Base-by-base conservation (phyloP, 2,329 filamentous ascomycete genomes). In the Magnaporthiopsis rhizophila region DNA sequence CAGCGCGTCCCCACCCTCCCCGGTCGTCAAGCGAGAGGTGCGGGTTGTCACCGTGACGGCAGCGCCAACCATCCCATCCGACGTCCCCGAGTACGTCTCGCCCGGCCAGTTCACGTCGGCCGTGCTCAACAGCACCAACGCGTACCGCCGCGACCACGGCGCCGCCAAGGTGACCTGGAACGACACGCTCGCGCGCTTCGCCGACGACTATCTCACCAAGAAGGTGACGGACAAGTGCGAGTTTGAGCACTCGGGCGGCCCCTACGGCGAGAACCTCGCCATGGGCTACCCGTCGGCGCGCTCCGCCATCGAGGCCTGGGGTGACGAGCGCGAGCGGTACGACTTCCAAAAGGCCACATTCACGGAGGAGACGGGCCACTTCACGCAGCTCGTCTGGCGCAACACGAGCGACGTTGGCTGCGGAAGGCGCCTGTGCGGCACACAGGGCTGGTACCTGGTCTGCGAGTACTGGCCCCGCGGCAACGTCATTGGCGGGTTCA, bases 211-310 rank as follows among this genome's bases (percentile, higher is more conserved):
- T 69, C 76, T 84, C 21, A 69, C 70, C 61, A 68, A 70, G 11
- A 68, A 72, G 65, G 68, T 70, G 58, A 71, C 68, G 65, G 68
- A 71, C 65, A 67, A 68, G 45, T 84, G 83, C 73, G 70, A 72
- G 2, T 85, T 87, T 67, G 71, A 75, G 62, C 86, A 89, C 75
- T 84, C 78, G 67, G 81, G 81, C 64, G 86, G 87, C 0, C 84
- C 87, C 0, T 87, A 86, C 67, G 90, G 90, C 70, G 90, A 93
- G 76, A 93, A 92, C 74, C 81, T 93, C 3, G 89, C 89, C 9
- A 79, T 86, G 5, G 89, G 89, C 4, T 91, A 86, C 72, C 67
- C 78, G 0, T 86, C 88, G 70, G 83, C 81, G 1, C 81, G 81
- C 26, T 32, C 64, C 0, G 77, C 80, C 3, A 78, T 92, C n/a